Evolutionary conservation across 2,329 filamentous ascomycete species (phyloP).

Genomic region (Mycosphaerella sp.): DNA sequence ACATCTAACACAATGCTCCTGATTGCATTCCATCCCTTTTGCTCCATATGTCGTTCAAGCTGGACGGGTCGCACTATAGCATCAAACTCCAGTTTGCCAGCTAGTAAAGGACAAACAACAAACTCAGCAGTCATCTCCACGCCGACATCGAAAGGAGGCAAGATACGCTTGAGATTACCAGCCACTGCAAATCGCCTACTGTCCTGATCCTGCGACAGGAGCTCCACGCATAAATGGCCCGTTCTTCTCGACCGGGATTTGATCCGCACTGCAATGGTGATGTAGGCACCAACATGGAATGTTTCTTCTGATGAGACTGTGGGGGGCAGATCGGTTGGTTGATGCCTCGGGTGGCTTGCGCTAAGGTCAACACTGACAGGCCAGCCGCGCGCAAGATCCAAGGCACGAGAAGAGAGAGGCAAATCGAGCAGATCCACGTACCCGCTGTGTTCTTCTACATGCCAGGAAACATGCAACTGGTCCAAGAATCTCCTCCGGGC

Average conservation of each 20-base stretch:
- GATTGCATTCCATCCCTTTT: background rate
- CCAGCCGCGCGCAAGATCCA: slow-evolving; percentile 14
- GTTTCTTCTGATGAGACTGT: slow-evolving; percentile 10
- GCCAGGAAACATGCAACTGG: slow-evolving; percentile 21
- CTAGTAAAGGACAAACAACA: slow-evolving; percentile 21
- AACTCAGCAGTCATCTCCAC: slow-evolving; percentile 19
- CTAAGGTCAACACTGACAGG: slow-evolving; percentile 9
- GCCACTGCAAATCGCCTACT: slow-evolving; percentile 18
- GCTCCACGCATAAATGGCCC: background rate
- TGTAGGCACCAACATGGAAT: background rate
- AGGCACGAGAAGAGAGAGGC: slow-evolving; percentile 14
- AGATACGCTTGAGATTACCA: slow-evolving; percentile 18
- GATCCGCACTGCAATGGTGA: background rate
- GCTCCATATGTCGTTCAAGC: background rate
- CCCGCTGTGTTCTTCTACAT: slow-evolving; percentile 20
- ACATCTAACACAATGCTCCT: background rate
- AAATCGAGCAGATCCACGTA: slow-evolving; percentile 19
- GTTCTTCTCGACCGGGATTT: slow-evolving; percentile 10
- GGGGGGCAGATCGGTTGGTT: background rate
- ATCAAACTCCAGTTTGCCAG: slow-evolving; percentile 19
- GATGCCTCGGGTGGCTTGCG: background rate
- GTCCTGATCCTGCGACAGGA: slow-evolving; percentile 12
- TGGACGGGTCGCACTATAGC: slow-evolving; percentile 12
- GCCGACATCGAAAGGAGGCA: slow-evolving; percentile 13
- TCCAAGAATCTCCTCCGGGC: slow-evolving; percentile 16